phyloP scores from a whole-genome alignment of 2,329 filamentous ascomycete species.

The Salinomyces thailandicus region DNA sequence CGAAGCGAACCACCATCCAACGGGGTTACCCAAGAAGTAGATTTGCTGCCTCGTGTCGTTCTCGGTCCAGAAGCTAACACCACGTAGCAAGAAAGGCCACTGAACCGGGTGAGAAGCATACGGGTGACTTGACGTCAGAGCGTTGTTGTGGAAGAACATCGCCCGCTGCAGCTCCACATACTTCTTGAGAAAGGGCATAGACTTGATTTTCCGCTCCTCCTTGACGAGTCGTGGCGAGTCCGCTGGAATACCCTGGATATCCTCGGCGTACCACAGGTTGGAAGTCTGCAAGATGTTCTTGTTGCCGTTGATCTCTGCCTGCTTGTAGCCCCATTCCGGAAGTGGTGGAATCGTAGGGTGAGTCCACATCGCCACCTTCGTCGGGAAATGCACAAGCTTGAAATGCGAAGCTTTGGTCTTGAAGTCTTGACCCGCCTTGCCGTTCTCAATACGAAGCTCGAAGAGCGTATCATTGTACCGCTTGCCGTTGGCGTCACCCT shows the following conservation, averaged over 20 bases:
- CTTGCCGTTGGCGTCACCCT: constrained; percentile 60
- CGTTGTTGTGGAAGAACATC: constrained; percentile 99
- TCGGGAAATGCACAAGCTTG: constrained; percentile 88
- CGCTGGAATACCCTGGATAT: constrained; percentile 66
- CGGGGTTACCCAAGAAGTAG: constrained; percentile 93
- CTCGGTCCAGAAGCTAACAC: constrained; percentile 99
- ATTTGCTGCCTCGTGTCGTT: constrained; percentile 92
- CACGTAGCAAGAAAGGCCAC: constrained; percentile 94
- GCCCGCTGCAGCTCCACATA: constrained; percentile 93
- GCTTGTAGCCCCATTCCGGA: constrained; percentile 95
- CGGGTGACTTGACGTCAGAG: constrained; percentile 90
- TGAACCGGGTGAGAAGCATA: constrained; percentile 92
- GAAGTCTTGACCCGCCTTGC: constrained; percentile 72
- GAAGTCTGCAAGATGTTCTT: constrained; percentile 84
- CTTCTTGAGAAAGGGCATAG: constrained; percentile 79
- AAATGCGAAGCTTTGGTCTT: constrained; percentile 87
- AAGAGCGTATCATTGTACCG: constrained; percentile 86
- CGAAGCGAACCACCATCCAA: constrained; percentile 95
- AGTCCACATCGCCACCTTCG: constrained; percentile 98
- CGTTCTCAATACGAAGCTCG: constrained; percentile 80
- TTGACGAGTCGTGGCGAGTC: constrained; percentile 66
- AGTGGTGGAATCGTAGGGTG: constrained; percentile 66
- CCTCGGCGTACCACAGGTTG: constrained; percentile 90
- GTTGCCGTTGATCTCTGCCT: constrained; percentile 98
- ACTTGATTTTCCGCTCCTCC: constrained; percentile 68